Base-by-base conservation (phyloP, 2,329 filamentous ascomycete genomes). In the Aspergillus phoenicis region DNA sequence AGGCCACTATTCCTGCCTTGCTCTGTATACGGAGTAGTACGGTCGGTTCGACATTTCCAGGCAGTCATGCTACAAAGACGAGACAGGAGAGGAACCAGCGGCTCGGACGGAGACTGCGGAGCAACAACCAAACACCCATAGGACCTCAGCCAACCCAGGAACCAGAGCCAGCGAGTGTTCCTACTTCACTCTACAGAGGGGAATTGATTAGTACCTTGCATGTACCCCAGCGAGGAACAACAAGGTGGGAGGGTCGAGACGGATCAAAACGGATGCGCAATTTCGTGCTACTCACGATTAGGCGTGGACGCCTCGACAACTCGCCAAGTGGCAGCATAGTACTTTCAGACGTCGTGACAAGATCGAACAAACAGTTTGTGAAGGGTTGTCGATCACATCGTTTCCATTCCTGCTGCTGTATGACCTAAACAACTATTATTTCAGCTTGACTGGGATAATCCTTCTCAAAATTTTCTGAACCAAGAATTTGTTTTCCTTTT, bases 1-100 rank as follows among this genome's bases (percentile, higher is more conserved):
- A 51, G 47, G 47, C 28, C 47, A 30, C 26, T 28, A 51, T n/a
- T 49, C 22, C 24, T 51, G 26, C 47, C 47, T 51, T 33, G 30
- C 47, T 28, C 47, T 28, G 26, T 51, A 51, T 51, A n/a, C n/a
- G 47, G 47, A 51, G 47, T 33, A 51, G 47, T 33, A 51, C 47
- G 26, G 47, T 30, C 47, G 47, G 47, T 30, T 51, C 8, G 26
- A 51, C 15, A 26, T 17, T 36, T 36, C 47, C 47, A 17, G 47
- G n/a, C 28, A 17, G 26, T 36, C 41, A 22, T 45, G 22, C 13
- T 22, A 11, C 41, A 20, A 20, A 11, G 26, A 28, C 30, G 26
- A 33, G 28, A 51, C 47, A 49, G 2, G 20, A 28, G 11, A 28
- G 45, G 45, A 30, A 49, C 45, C 15, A 24, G 45, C 24, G 47